Conservation (phyloP, 2,329 filamentous ascomycete species). For the Leptosphaerulina australis region DNA sequence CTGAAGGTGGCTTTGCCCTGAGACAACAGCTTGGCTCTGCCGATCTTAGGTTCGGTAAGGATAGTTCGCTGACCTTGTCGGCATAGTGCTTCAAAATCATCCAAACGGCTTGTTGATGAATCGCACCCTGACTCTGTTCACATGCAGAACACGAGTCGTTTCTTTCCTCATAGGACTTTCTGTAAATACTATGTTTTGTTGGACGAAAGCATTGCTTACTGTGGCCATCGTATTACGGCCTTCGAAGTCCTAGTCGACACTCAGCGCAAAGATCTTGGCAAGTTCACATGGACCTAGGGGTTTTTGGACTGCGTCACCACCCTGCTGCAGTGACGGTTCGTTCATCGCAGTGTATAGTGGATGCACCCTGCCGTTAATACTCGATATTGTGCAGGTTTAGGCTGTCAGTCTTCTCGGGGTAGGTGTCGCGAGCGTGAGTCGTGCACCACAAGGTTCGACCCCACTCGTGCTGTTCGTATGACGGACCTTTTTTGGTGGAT, state of each 20-base stretch:
- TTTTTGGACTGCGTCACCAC: not conserved
- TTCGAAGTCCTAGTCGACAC: not conserved
- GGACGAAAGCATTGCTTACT: not conserved
- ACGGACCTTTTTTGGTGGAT: slow-evolving; percentile 4
- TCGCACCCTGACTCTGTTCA: too few relatives aligned
- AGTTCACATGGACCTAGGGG: not conserved
- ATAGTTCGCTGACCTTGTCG: too few relatives aligned
- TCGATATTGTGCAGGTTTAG: too few relatives aligned
- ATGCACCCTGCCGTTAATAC: not conserved
- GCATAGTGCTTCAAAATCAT: too few relatives aligned
- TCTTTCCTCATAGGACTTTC: not conserved
- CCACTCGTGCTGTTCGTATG: not conserved
- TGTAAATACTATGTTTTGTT: not conserved
- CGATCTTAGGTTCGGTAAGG: not conserved
- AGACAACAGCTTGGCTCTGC: not conserved
- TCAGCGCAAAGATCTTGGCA: not conserved
- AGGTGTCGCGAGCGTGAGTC: slow-evolving; percentile 15
- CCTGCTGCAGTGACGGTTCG: not conserved
- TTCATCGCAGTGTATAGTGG: not conserved
- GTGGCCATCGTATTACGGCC: not conserved
- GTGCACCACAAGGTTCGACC: slow-evolving; percentile 1
- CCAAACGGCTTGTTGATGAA: too few relatives aligned
- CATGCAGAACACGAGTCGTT: not conserved
- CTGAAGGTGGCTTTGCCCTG: not conserved
- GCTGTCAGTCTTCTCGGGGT: not conserved